Conservation (phyloP, 768 basidiomycete genomes). For the Pleurotus salmoneostramineus region DNA sequence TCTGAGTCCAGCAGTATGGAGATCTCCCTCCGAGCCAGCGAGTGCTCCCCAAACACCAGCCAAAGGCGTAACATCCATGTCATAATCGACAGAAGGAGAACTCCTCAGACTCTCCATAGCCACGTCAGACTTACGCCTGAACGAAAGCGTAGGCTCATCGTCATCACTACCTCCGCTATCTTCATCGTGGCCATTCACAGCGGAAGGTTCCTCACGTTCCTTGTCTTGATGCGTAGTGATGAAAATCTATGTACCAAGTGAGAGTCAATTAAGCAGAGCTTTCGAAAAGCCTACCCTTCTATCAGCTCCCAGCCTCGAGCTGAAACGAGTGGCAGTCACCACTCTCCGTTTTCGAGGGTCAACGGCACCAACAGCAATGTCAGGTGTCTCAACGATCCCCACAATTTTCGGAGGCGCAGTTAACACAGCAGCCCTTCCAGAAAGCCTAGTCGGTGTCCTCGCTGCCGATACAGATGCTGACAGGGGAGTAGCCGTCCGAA, state of each 20-base stretch:
- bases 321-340: conserved; percentile 85
- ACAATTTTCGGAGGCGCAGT: conserved; percentile 83
- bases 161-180: conserved; percentile 23
- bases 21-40: conserved; percentile 30
- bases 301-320: conserved; percentile 77
- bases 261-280: conserved; percentile 3
- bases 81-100: conserved; percentile 50
- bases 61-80: conserved; percentile 62
- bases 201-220: conserved; percentile 16
- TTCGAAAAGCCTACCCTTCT: conserved; percentile 57
- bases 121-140: conserved; percentile 4
- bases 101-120: conserved; percentile 8
- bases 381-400: conserved; percentile 81
- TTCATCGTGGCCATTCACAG: conserved; percentile 15
- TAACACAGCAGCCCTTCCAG: conserved; percentile 70
- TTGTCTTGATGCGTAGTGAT: conserved; percentile 79
- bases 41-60: conserved; percentile 75
- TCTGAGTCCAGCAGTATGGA: conserved; percentile 53
- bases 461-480: conserved; percentile 16
- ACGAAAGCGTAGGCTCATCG: conserved; percentile 16
- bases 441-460: conserved; percentile 39
- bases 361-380: conserved; percentile 86
- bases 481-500: conserved; percentile 34
- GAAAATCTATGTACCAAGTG: conserved; percentile 50
- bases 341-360: conserved; percentile 82